Percentiles rank a stretch among this genome's conserved stretches.
Conservation (phyloP, 768 basidiomycete species). For the Leccinum uliginosum region DNA sequence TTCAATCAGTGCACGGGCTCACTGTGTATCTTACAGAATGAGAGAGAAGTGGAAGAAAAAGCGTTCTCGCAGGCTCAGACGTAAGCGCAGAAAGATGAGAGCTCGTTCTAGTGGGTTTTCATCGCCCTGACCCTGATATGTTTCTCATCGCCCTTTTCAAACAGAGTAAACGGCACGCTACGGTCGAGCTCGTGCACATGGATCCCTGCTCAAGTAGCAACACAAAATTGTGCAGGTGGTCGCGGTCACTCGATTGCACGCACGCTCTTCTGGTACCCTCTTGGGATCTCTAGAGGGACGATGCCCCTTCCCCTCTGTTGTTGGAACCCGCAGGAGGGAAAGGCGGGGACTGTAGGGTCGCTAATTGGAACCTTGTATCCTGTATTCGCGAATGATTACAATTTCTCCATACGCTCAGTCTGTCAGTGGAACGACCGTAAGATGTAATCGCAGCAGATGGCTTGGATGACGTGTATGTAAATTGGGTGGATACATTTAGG, state of each 20-base stretch:
- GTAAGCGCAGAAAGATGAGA: slow-evolving; percentile 95
- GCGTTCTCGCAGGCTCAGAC: slow-evolving; percentile 86
- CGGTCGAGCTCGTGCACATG: slow-evolving; percentile 28
- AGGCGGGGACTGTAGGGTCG: slow-evolving; percentile 22
- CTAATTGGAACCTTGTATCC: slow-evolving; percentile 23
- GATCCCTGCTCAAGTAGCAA: slow-evolving; percentile 13
- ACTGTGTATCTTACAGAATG: slow-evolving; percentile 46
- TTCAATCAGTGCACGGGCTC: not conserved
- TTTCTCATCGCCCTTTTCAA: slow-evolving; percentile 1
- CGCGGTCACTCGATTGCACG: slow-evolving; percentile 20
- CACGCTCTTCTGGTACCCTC: slow-evolving; percentile 22
- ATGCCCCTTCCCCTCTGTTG: slow-evolving; percentile 16
- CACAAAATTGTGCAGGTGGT: slow-evolving; percentile 12
- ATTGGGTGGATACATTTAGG: not conserved
- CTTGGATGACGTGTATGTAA: not conserved
- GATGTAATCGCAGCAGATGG: not conserved
- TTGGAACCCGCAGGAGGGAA: slow-evolving; percentile 21
- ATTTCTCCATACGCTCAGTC: not conserved
- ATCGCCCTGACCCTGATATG: not conserved
- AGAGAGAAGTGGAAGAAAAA: slow-evolving; percentile 99
- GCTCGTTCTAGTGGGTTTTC: slow-evolving; percentile 80
- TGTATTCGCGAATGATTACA: slow-evolving; percentile 16
- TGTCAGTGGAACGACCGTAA: not conserved
- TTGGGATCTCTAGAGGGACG: slow-evolving; percentile 19
- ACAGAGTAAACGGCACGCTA: slow-evolving; percentile 35